Percentiles rank a stretch among this genome's conserved stretches.
Evolutionary conservation across 352 stramenopile genomes (phyloP).

Genomic region (Phytophthora constricta): DNA sequence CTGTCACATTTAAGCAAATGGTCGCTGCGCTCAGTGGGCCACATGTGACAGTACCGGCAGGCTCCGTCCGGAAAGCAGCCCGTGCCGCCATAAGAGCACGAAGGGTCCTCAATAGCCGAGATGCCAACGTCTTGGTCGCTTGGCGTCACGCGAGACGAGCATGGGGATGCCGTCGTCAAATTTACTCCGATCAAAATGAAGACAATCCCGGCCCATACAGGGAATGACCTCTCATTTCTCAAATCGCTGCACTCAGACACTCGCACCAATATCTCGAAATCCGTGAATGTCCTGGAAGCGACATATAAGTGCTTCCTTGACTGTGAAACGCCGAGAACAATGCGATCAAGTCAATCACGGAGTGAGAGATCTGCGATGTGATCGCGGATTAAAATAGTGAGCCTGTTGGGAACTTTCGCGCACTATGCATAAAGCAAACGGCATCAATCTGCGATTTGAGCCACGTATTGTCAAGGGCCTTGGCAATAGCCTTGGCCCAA

Average conservation of each 20-base stretch:
- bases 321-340: constrained; percentile 8
- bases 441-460: too few species aligned
- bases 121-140: constrained; percentile 39
- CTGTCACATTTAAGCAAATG: constrained; percentile 26
- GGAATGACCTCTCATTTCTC: too few species aligned
- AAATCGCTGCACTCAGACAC: too few species aligned
- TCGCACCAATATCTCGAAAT: constrained; percentile 1
- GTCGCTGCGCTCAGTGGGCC: constrained; percentile 24
- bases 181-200: constrained; percentile 2
- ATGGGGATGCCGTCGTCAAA: constrained; percentile 1
- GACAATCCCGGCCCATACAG: constrained; percentile 10
- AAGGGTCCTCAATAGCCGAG: constrained; percentile 27
- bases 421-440: too few species aligned
- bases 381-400: constrained; percentile 8
- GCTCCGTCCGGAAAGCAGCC: constrained; percentile 36
- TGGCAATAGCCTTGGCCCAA: too few species aligned
- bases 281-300: neutral
- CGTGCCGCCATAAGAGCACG: constrained; percentile 32
- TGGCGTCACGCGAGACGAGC: constrained; percentile 16
- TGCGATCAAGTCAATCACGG: constrained; percentile 3
- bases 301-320: neutral
- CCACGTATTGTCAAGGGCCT: too few species aligned
- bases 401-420: constrained; percentile 20
- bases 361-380: constrained; percentile 13
- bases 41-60: constrained; percentile 43